These are phyloP conservation scores for Misopates orontium DNA, from an alignment of 257 asterid genomes.

Conservation along the genomic window DNA sequence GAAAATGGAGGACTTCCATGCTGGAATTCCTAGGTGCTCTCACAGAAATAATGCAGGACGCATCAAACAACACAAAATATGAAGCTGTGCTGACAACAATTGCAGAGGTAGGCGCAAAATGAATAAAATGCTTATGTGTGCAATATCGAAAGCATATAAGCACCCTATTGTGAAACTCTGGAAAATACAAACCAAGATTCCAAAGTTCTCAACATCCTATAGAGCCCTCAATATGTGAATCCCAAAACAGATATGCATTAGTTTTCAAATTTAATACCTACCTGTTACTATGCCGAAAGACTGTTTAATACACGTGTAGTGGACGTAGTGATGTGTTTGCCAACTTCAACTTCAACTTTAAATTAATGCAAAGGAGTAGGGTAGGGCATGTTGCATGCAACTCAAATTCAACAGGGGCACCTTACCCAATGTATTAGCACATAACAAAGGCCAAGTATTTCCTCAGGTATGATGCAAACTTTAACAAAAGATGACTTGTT, in stretches of 20 bases:
- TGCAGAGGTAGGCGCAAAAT: too few species aligned
- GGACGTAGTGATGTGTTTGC: neutral
- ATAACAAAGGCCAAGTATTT: slow-evolving; percentile 9
- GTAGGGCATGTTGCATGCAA: neutral
- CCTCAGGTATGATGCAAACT: neutral
- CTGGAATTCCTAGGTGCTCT: neutral
- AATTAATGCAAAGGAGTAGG: neutral
- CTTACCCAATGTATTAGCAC: neutral
- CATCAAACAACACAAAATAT: too few species aligned
- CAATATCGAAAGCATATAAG: neutral
- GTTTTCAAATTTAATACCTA: neutral
- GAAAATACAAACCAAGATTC: neutral
- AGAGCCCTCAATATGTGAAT: neutral
- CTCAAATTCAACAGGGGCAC: neutral
- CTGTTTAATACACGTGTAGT: neutral
- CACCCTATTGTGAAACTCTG: neutral
- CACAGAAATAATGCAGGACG: too few species aligned
- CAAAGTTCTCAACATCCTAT: slow-evolving; percentile 12
- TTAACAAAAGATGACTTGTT: neutral
- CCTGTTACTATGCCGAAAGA: neutral
- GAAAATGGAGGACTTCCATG: neutral
- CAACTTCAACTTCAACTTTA: neutral
- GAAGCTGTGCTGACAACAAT: too few species aligned
- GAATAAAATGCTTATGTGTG: neutral
- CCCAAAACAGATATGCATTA: neutral